Evolutionary conservation across 768 basidiomycete species (phyloP), one percentile per base, ranked within the genome.

Genomic region (Mycena albidolilacea): DNA sequence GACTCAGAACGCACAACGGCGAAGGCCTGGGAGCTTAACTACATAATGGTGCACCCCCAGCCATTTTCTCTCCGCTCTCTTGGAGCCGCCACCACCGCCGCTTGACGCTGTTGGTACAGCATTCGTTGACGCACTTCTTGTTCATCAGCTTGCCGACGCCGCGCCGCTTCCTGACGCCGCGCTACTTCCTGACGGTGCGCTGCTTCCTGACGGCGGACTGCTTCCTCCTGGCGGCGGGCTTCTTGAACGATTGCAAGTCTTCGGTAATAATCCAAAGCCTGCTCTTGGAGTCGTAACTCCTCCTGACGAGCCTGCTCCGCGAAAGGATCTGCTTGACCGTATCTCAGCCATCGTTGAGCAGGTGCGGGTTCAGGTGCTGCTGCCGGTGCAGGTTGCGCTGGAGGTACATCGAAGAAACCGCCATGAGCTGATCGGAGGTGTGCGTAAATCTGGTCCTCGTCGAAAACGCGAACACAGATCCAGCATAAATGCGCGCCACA

Each of bases 401-500:
- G 62, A 15, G 75, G 75, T 5, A 67, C 71, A 1, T 37, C 70
- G 30, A 74, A 68, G 8, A 35, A 2, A 11, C 76, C 73, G 35
- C 80, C 81, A 73, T 85, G 85, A 7, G 23, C 77, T 1, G 7
- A 14, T 9, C 58, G 57, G 79, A 85, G 84, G 54, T 85, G 85
- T 0, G 7, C 1, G 58, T 86, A 85, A 17, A 86, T 82, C 7
- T 79, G 76, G 0, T 41, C 69, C 0, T 4, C 21, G 0, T 69
- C 70, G 59, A 90, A 91, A 6, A 82, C 61, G 9, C 79, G 79
- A 82, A 89, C 79, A 69, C 91, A 92, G 9, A 80, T 79, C 91
- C 89, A 90, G 70, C 88, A 90, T 35, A 90, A 84, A 76, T 91
- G 89, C 11, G 83, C 83, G 4, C 85, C 85, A 75, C 89, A 90